These are phyloP conservation scores for Theileria equi DNA, from an alignment of 169 alveolate genomes.

Conservation along the genomic window DNA sequence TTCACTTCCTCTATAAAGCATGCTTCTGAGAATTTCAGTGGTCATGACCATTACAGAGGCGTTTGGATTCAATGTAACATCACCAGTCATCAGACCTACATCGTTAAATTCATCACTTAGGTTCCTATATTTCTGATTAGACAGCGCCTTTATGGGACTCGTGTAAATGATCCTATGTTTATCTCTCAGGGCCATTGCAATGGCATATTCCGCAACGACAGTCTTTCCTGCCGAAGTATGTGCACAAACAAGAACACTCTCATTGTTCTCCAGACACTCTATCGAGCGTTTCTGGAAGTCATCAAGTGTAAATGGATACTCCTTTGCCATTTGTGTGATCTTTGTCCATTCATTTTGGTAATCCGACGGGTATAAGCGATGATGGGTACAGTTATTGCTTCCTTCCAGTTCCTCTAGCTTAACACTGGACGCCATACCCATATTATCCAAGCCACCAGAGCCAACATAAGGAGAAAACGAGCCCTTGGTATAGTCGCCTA, in stretches of 20 bases:
- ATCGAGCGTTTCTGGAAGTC: slow-evolving; percentile 94
- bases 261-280: slow-evolving; percentile 91
- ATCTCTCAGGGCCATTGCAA: slow-evolving; percentile 94
- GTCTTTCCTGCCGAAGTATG: slow-evolving; percentile 99
- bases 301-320: slow-evolving; percentile 91
- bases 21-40: slow-evolving; percentile 95
- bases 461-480: not conserved
- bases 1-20: slow-evolving; percentile 98
- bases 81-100: slow-evolving; percentile 99
- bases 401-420: slow-evolving; percentile 39
- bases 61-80: slow-evolving; percentile 94
- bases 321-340: slow-evolving; percentile 79
- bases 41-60: slow-evolving; percentile 99
- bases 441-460: slow-evolving; percentile 20
- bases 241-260: slow-evolving; percentile 97
- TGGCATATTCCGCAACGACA: slow-evolving; percentile 99
- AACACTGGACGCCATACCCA: slow-evolving; percentile 40
- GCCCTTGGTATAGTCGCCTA: not conserved
- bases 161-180: slow-evolving; percentile 97
- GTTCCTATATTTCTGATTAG: slow-evolving; percentile 98
- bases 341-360: slow-evolving; percentile 31
- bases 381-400: slow-evolving; percentile 55
- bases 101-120: slow-evolving; percentile 93
- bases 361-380: slow-evolving; percentile 41
- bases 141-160: slow-evolving; percentile 98